A percentile compares a stretch with the other conserved stretches of the same genome.
Evolutionary conservation across 306 rosid genomes (phyloP).

Genomic region (Prunus campanulata): DNA sequence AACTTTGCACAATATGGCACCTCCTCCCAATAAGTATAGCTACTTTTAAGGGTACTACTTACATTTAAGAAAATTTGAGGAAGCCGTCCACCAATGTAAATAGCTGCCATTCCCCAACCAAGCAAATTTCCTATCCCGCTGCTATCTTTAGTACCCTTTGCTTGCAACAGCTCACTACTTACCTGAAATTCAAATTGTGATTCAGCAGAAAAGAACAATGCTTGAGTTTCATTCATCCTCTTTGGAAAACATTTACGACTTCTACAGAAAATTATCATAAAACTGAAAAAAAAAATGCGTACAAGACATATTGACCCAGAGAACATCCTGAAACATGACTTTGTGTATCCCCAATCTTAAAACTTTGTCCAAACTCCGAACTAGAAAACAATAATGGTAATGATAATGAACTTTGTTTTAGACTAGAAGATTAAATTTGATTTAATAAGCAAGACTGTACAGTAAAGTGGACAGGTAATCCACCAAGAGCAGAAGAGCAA

Average conservation of each 20-base stretch:
- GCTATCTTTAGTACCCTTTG: slow-evolving; percentile 32
- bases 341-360: neutral
- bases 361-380: neutral
- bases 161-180: slow-evolving; percentile 33
- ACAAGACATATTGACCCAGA: neutral
- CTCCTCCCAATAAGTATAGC: neutral
- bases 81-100: slow-evolving; percentile 80
- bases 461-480: neutral
- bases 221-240: neutral
- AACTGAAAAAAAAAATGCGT: neutral
- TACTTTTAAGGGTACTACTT: slow-evolving; percentile 34
- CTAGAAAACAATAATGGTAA: neutral
- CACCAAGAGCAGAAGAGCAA: neutral
- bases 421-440: no score
- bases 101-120: slow-evolving; percentile 88
- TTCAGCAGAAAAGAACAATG: neutral
- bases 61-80: slow-evolving; percentile 85
- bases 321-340: neutral
- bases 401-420: neutral
- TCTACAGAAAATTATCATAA: neutral
- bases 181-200: slow-evolving; percentile 36
- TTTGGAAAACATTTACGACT: neutral
- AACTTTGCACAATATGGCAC: neutral
- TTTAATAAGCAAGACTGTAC: neutral
- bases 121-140: slow-evolving; percentile 49